Base-by-base conservation (phyloP, 2,329 filamentous ascomycete genomes). In the Escovopsis sp. region DNA sequence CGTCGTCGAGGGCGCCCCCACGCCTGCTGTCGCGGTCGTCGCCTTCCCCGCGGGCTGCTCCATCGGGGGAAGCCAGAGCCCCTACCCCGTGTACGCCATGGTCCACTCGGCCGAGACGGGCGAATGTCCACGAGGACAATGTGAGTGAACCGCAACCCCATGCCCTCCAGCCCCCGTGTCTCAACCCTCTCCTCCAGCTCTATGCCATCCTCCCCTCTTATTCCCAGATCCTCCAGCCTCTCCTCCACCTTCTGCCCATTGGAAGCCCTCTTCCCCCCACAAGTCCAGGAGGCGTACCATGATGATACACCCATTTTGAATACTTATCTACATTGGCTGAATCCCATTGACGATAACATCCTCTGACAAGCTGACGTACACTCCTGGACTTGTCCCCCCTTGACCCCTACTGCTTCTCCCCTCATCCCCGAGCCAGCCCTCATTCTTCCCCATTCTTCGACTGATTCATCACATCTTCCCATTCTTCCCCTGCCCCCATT, bases 241-340 rank as follows among this genome's bases (percentile, higher is more conserved):
- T 30, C 43, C 43, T 40, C 41, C 38, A 27, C 34, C 36, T 31
- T 49, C 19, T 9, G 19, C 19, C 5, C 5, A 21, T 5, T 21
- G 19, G 19, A 21, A 21, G 21, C n/a, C n/a, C n/a, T n/a, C n/a
- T n/a, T n/a, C n/a, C n/a, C n/a, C n/a, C n/a, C n/a, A n/a, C n/a
- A n/a, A n/a, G n/a, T n/a, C n/a, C n/a, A n/a, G n/a, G n/a, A n/a
- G n/a, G 54, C 67, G 59, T 68, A 60, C 70, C 67, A 80, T 86
- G 88, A 94, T 96, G 87, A 94, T 68, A 60, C 61, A 71, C 33
- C 35, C 40, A 62, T 58, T 66, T 68, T 60, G 70, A 92, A 90
- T 84, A 87, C 87, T 96, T 96, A 96, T 94, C 88, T 94, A 96
- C 88, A 94, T 96, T 96, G 86, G 82, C 88, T 87, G 88, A 93